phyloP scores from a whole-genome alignment of 108 stramenopile species.

The Cyclotella kingstonii region DNA sequence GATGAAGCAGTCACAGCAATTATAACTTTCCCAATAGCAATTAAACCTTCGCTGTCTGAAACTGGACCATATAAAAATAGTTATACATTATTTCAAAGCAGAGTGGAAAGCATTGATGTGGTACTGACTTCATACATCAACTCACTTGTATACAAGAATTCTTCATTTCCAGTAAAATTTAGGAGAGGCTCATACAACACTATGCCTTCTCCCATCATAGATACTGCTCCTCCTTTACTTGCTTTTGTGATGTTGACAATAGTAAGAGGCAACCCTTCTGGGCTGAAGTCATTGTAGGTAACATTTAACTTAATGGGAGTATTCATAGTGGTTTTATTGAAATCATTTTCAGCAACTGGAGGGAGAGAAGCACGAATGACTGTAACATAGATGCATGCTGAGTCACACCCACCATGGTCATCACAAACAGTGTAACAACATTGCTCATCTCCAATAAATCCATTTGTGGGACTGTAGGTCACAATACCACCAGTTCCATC shows the following conservation, averaged over 20 bases:
- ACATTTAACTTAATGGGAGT: conserved; percentile 13
- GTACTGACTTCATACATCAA: not conserved
- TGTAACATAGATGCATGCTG: conserved; percentile 3
- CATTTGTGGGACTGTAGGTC: conserved; percentile 3
- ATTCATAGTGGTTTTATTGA: not conserved
- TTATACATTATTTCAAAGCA: not conserved
- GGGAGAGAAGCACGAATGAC: not conserved
- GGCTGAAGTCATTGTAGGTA: conserved; percentile 15
- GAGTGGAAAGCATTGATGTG: not conserved
- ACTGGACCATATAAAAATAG: not conserved
- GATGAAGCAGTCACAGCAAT: not conserved
- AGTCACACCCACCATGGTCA: conserved; percentile 3
- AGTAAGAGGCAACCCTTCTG: conserved; percentile 3
- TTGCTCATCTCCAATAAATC: conserved; percentile 4
- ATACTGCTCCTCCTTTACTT: conserved; percentile 3
- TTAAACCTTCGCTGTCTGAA: not conserved
- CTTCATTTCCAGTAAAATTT: conserved; percentile 8
- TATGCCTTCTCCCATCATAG: conserved; percentile 1
- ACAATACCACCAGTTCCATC: conserved; percentile 22
- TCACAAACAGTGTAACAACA: conserved; percentile 14
- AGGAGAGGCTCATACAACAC: conserved; percentile 9
- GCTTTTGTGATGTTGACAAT: not conserved
- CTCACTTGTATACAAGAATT: conserved; percentile 13
- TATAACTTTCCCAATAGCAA: conserved; percentile 1
- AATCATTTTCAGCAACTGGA: conserved; percentile 14